Evolutionary conservation across 2,329 filamentous ascomycete species (phyloP), one percentile per base, ranked within the genome.

Genomic region (Penicillium sp.): DNA sequence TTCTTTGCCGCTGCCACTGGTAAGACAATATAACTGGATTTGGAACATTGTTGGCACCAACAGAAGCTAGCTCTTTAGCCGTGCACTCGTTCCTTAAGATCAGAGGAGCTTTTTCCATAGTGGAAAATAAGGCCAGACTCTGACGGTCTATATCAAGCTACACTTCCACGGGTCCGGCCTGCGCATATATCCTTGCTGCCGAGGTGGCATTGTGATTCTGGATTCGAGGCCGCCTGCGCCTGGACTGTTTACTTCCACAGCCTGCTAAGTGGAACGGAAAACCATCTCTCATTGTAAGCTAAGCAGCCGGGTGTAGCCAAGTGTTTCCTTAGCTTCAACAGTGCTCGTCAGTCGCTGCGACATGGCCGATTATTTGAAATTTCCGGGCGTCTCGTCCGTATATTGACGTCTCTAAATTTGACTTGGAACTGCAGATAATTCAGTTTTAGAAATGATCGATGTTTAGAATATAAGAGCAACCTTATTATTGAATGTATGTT

Each of bases 1-100:
- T 50, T 21, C 37, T 54, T 22, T 7, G 52, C 4, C 43, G 48
- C 40, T 54, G 13, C 43, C 45, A 4, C 32, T 45, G 15, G 22
- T 51, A 9, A 45, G 48, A n/a, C 22, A 51, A 6, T 47, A 48
- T 4, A 19, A 12, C 17, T 21, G 10, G 10, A 13, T 35, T 17
- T 6, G 33, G 10, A 19, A 35, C 9, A 21, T 19, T 35, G n/a
- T 21, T 6, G 6, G 26, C n/a, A 41, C 6, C 1, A 41, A 2
- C 22, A 8, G 15, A 40, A 26, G 5, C 15, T 12, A 26, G 6
- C 35, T 31, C 9, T 28, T 3, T 5, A 31, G 15, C 24, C 17
- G n/a, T 40, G 9, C 26, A 6, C 5, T 10, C 6, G 8, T 19
- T 17, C 38, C 12, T 29, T 21, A 1, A 31, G 7, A 10, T 15